Evolutionary conservation across 2,329 filamentous ascomycete species (phyloP).

Genomic region (Colletotrichum graminicola): DNA sequence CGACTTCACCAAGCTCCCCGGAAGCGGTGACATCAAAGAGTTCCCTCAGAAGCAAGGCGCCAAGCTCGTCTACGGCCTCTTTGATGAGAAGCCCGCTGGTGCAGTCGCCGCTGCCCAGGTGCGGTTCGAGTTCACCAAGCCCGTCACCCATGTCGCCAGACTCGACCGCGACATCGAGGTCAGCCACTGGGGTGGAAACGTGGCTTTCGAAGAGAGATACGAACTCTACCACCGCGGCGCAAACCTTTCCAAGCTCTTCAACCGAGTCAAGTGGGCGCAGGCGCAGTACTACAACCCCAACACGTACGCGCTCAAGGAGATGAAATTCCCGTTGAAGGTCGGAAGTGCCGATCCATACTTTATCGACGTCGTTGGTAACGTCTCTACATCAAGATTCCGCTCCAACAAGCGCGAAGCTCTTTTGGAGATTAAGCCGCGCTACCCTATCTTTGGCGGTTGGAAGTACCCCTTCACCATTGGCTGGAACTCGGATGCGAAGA

Average conservation of each 20-base stretch:
- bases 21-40: conserved; percentile 66
- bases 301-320: conserved; percentile 82
- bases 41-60: conserved; percentile 85
- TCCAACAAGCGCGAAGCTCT: conserved; percentile 81
- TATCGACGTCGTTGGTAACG: conserved; percentile 95
- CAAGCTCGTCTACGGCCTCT: conserved; percentile 91
- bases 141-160: conserved; percentile 81
- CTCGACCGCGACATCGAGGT: conserved; percentile 95
- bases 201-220: conserved; percentile 95
- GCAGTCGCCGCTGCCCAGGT: conserved; percentile 79
- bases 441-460: conserved; percentile 97
- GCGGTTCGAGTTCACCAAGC: conserved; percentile 96
- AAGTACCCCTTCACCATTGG: conserved; percentile 97
- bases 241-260: conserved; percentile 79
- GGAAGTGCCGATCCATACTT: conserved; percentile 93
- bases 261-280: conserved; percentile 81
- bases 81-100: conserved; percentile 83
- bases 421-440: conserved; percentile 91
- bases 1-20: conserved; percentile 83
- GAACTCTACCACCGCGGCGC: conserved; percentile 89
- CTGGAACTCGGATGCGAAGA: conserved; percentile 89
- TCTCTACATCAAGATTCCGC: conserved; percentile 92
- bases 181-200: conserved; percentile 97
- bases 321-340: conserved; percentile 82
- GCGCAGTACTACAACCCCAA: conserved; percentile 81